Evolutionary conservation across 768 basidiomycete species (phyloP).

Genomic region (Boletus reticuloceps): DNA sequence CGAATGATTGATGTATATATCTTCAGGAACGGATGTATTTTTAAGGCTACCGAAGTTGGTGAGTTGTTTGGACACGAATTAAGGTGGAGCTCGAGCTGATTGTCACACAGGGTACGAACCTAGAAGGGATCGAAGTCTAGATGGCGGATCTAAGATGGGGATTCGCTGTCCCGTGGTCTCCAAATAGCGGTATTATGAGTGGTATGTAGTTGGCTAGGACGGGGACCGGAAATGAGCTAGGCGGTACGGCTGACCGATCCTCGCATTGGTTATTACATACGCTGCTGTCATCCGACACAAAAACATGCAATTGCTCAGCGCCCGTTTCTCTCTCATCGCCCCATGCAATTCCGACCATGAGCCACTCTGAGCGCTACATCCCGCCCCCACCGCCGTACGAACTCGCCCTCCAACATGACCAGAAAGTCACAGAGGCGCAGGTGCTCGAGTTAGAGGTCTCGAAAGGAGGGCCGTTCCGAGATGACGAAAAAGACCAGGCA

Average conservation of each 20-base stretch:
- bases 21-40: slow-evolving; percentile 77
- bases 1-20: slow-evolving; percentile 3
- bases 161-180: neutral
- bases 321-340: slow-evolving; percentile 2
- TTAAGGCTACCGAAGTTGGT: slow-evolving; percentile 79
- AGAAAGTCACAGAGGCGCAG: slow-evolving; percentile 39
- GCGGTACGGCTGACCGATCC: neutral
- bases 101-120: slow-evolving; percentile 65
- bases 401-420: slow-evolving; percentile 44
- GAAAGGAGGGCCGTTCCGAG: slow-evolving; percentile 9
- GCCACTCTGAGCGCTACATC: slow-evolving; percentile 15
- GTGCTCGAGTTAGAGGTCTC: slow-evolving; percentile 2
- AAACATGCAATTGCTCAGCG: slow-evolving; percentile 17
- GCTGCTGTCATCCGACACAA: neutral
- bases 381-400: slow-evolving; percentile 45
- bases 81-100: neutral
- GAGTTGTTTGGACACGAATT: slow-evolving; percentile 21
- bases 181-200: too few relatives aligned
- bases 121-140: slow-evolving; percentile 81
- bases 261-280: slow-evolving; percentile 3
- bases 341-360: slow-evolving; percentile 14
- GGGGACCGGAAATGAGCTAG: slow-evolving; percentile 11
- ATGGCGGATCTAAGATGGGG: neutral
- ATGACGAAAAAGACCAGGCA: slow-evolving; percentile 19
- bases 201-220: too few relatives aligned